Base-by-base conservation (phyloP, 169 alveolate genomes). In the Plasmodium vinckei region DNA sequence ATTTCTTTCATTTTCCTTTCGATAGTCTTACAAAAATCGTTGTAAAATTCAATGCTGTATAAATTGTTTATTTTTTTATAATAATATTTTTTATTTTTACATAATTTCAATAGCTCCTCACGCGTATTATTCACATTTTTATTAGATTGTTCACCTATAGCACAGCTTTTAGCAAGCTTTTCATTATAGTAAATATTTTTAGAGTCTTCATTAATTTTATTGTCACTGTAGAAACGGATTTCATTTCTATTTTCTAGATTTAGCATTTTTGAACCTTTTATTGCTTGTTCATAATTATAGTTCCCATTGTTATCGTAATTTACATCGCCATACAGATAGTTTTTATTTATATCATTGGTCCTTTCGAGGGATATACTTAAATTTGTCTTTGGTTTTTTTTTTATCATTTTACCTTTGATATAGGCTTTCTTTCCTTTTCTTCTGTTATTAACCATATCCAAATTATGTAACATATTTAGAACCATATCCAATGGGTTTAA, bases 401-500 rank as follows among this genome's bases (percentile, higher is more conserved):
- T 47, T 68, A 25, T 13, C 17, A n/a, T 77, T 9, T 39, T 19
- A 15, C 33, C n/a, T 17, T 15, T 56, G 63, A 44, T 77, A n/a
- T 53, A 10, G 33, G 23, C 19, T 44, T 72, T 47, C 19, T 13
- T 64, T 49, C 44, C 15, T 19, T 25, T 23, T 2, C 7, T 15
- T 67, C 12, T 65, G 39, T 42, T 12, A 56, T 12, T 25, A 53
- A 4, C 53, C 60, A 13, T 47, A 51, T 17, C 21, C 15, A 49
- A 12, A 17, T 23, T 44, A 51, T 63, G 23, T 9, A 86, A 53
- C 27, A 25, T 59, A 69, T 86, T 54, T 54, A 86, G 12, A 70
- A 86, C 19, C 3, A 60, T 63, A 44, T 86, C 75, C 51, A 86
- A n/a, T 13, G 77, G 57, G 51, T 86, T 86, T 17, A 86, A 86